Base-by-base conservation (phyloP, 495 filamentous ascomycete species). In the Penicillium silybi region DNA sequence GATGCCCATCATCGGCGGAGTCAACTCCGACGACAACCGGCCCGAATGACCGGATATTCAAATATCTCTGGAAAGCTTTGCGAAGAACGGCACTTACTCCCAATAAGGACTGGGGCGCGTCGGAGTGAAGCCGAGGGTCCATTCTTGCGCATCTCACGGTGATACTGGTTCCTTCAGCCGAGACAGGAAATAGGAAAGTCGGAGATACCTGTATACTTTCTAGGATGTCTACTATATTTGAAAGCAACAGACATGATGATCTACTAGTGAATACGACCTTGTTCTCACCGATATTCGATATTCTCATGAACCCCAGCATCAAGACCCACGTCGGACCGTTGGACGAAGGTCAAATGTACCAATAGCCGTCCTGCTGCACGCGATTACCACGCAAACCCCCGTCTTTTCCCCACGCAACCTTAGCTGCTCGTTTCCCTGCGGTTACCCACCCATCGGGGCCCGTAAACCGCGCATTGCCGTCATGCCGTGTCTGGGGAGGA, bases 51-150 rank as follows among this genome's bases (percentile, higher is more conserved):
- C 44, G 51, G 26, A 47, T 42, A 41, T 42, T 53, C 38, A 5
- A 47, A 46, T 29, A 17, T 20, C 10, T 11, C 11, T 51, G 48
- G 40, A 51, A 23, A n/a, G 22, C 37, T 23, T 32, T 38, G 29
- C 35, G 9, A 32, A 37, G 18, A 22, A 51, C 42, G 43, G 48
- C 25, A 16, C 6, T 50, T 40, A 41, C 23, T 18, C 48, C 44
- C 32, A 46, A 53, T 29, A 11, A 3, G 44, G 40, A 38, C 27
- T 42, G 25, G 41, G 23, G 19, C 37, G 35, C n/a, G 15, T 59
- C 56, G 56, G 56, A 47, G 56, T 13, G 43, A 54, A 20, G 13
- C 56, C 56, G 50, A 58, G 46, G n/a, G 11, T 26, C 29, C 32
- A 23, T 13, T 32, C 10, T 32, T 11, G 29, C 29, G 10, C 29